Evolutionary conservation across 768 basidiomycete species (phyloP).

Genomic region (Favolaschia claudopus): DNA sequence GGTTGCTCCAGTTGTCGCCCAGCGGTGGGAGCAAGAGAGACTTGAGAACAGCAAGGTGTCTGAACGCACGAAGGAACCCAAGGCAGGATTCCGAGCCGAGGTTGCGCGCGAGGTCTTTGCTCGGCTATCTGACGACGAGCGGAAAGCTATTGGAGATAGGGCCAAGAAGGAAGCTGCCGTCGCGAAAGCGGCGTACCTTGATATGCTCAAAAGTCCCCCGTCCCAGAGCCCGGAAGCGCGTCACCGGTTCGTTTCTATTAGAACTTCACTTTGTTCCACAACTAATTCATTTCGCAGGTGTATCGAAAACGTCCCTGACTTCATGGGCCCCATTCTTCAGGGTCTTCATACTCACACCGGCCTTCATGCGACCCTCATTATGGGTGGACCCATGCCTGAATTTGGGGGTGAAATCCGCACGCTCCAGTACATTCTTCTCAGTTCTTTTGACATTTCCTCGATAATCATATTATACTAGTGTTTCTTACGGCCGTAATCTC

Average conservation of each 20-base stretch:
- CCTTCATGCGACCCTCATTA: neutral
- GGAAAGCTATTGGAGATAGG: neutral
- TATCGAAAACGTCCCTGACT: neutral
- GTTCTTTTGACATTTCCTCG: neutral
- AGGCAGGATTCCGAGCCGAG: neutral
- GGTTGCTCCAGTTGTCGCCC: neutral
- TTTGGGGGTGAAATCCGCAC: conserved; percentile 1
- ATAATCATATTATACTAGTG: neutral
- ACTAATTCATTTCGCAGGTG: neutral
- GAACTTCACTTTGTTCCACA: neutral
- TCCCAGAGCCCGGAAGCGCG: neutral
- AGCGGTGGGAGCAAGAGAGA: neutral
- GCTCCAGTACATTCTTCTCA: neutral
- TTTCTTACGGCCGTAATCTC: neutral
- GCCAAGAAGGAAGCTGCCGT: neutral
- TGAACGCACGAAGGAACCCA: neutral
- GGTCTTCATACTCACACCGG: neutral
- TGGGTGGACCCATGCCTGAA: conserved; percentile 11
- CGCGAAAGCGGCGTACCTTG: neutral
- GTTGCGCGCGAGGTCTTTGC: conserved; percentile 1
- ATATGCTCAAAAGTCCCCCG: neutral
- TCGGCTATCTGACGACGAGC: neutral
- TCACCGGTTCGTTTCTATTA: neutral
- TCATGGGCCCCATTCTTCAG: conserved; percentile 2
- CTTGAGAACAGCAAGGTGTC: neutral